A percentile compares a stretch with the other conserved stretches of the same genome.
Evolutionary conservation across 1,284 basidiomycete species (phyloP).

Genomic region (Athelia psychrophila): DNA sequence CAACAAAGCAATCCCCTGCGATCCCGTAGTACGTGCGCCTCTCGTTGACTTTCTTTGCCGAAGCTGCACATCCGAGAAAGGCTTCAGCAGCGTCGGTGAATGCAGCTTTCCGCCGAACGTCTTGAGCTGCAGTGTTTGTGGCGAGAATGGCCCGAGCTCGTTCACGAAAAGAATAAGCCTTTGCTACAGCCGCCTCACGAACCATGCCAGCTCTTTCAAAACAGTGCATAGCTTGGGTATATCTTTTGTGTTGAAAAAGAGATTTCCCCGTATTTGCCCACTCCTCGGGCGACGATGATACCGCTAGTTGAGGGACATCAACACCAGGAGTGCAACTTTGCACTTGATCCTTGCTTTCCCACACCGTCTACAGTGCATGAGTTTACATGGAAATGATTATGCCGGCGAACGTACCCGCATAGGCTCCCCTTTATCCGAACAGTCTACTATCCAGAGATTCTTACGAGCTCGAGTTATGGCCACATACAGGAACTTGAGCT

Average conservation of each 20-base stretch:
- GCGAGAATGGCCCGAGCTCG: constrained; percentile 23
- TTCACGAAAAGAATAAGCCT: constrained; percentile 44
- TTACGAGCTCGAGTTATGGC: constrained; percentile 68
- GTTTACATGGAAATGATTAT: neutral
- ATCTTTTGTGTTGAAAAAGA: constrained; percentile 55
- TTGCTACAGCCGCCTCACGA: constrained; percentile 43
- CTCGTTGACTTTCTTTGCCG: constrained; percentile 20
- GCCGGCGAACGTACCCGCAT: constrained; percentile 44
- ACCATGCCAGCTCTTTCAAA: constrained; percentile 50
- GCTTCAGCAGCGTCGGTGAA: constrained; percentile 46
- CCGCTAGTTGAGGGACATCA: constrained; percentile 45
- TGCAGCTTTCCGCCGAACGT: constrained; percentile 22
- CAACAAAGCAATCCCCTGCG: constrained; percentile 52
- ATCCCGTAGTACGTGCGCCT: constrained; percentile 41
- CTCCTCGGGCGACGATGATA: constrained; percentile 45
- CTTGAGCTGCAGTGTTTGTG: constrained; percentile 18
- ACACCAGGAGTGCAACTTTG: constrained; percentile 40
- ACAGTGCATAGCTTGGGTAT: constrained; percentile 58
- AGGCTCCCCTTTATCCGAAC: constrained; percentile 51
- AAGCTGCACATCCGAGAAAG: constrained; percentile 41
- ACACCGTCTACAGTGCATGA: constrained; percentile 37
- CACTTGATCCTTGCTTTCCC: constrained; percentile 41
- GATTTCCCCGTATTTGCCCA: constrained; percentile 52
- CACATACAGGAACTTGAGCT: constrained; percentile 70
- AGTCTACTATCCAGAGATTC: constrained; percentile 66